Base-by-base conservation (phyloP, 2,329 filamentous ascomycete genomes). In the Atkinsonella texensis region DNA sequence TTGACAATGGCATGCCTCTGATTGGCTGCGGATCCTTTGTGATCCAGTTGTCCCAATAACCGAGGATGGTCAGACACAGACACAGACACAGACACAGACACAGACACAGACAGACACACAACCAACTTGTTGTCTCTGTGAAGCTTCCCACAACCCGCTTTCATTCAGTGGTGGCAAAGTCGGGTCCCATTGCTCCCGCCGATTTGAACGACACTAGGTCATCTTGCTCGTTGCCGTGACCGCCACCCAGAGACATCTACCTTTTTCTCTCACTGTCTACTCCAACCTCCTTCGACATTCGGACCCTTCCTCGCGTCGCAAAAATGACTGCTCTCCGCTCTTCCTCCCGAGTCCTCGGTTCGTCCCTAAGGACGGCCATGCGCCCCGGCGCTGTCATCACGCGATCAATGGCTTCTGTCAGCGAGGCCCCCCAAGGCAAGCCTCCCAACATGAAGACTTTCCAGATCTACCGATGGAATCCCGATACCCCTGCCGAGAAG, bases 381-480 rank as follows among this genome's bases (percentile, higher is more conserved):
- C 61, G 67, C 62, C 65, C 68, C 58, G 62, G 65, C 47, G 68
- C 69, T 55, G 65, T 71, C 60, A 70, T 74, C 57, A 60, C 70
- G 48, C 75, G 77, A 55, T 72, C 74, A 54, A 77, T 81, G 72
- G 77, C 77, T 51, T 72, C 76, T 2, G 70, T 79, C 57, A 73
- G 71, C 63, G 69, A 84, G 67, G 77, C 81, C 38, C 77, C 81
- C 47, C 78, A 80, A 48, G 72, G 80, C 52, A 70, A 80, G 59
- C 78, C 86, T 61, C 77, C 85, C 52, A 76, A 75, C 62, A 82
- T 87, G 74, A 97, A 96, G 84, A 89, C 86, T 49, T 98, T 98
- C 81, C 85, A 95, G 72, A 85, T 98, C 76, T 98, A 98, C 83
- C 83, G 93, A 69, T 98, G 93, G 93, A 95, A 94, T 69, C 93